Evolutionary conservation across 108 stramenopile species (phyloP), one percentile per base, ranked within the genome.

Genomic region (Seminavis robusta): DNA sequence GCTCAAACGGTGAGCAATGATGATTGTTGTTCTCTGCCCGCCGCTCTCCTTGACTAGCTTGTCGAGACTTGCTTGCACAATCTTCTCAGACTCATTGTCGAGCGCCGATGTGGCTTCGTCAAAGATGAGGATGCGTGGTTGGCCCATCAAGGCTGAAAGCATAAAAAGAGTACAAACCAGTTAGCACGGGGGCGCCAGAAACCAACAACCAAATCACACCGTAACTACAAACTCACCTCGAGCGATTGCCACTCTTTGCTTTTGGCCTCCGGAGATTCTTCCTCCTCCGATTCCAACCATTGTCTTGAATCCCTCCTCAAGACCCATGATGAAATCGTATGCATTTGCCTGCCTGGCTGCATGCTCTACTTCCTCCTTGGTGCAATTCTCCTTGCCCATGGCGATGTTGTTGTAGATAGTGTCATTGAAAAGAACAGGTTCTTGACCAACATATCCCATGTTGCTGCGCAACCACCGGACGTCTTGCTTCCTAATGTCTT

Each of bases 1-100:
- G 17, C 81, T 71, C 15, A 98, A 76, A n/a, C 98, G 78, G 61
- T 98, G 98, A 0, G 98, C 98, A 46, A 98, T 94, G 38, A 97
- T 76, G 26, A 98, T 56, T 4, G 90, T 90, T 25, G 98, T 99
- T n/a, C n/a, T n/a, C n/a, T n/a, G n/a, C n/a, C n/a, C n/a, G n/a
- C n/a, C n/a, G n/a, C n/a, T n/a, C n/a, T 43, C 37, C 55, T 24
- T 48, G 2, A 94, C 69, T 42, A 91, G 83, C 33, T 63, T 56
- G 58, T 95, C 90, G n/a, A 95, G 58, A 4, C 94, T 95, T 30
- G 72, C 84, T 65, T 97, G 95, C 4, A 97, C 95, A 25, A 86
- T 59, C 5, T 65, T 57, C 71, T 97, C 96, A 8, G 86, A 83
- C 50, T 93, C 82, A n/a, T 73, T 72, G 62, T 96, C 97, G n/a